Base-by-base conservation (phyloP, 2,329 filamentous ascomycete genomes). In the Colletotrichum godetiae region DNA sequence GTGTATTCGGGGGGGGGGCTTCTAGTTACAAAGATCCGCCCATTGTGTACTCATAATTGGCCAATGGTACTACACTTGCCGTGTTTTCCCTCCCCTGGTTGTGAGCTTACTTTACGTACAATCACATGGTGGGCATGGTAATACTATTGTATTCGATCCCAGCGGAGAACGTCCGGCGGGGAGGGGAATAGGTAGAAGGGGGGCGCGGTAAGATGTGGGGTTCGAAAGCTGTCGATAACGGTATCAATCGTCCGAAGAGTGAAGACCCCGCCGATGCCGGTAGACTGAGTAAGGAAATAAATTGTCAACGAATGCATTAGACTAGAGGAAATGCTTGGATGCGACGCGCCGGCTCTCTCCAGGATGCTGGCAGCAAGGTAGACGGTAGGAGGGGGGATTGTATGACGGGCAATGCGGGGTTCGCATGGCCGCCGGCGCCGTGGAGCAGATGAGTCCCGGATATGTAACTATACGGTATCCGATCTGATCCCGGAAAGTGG, bases 251-350 rank as follows among this genome's bases (percentile, higher is more conserved):
- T 53, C 61, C n/a, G 8, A 24, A 35, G 27, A 15, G 37, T 13
- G 29, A 42, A 35, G 29, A 35, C 52, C 52, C 62, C 52, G 24
- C 62, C 62, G 24, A 31, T 22, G 35, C 31, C n/a, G 49, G 33
- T 52, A 42, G 15, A 37, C 56, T 22, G 46, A 71, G 60, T 59
- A 37, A 52, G 71, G 67, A 24, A 73, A 73, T 53, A 29, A 73
- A 22, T 60, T 57, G 35, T 57, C 71, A 73, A 71, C 22, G 10
- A 37, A 37, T 73, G 60, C 67, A 71, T 73, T 65, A 61, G 56
- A 49, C 42, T 22, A 49, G 5, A 35, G 7, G 27, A 10, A 46
- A 49, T 22, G 19, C 42, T n/a, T 22, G 19, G 19, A 42, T 42
- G 37, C 37, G 19, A 19, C n/a, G 42, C 42, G 19, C 42, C 42